Evolutionary conservation across 2,329 filamentous ascomycete species (phyloP), one percentile per base, ranked within the genome.

Genomic region (Penicillium corylophilum): DNA sequence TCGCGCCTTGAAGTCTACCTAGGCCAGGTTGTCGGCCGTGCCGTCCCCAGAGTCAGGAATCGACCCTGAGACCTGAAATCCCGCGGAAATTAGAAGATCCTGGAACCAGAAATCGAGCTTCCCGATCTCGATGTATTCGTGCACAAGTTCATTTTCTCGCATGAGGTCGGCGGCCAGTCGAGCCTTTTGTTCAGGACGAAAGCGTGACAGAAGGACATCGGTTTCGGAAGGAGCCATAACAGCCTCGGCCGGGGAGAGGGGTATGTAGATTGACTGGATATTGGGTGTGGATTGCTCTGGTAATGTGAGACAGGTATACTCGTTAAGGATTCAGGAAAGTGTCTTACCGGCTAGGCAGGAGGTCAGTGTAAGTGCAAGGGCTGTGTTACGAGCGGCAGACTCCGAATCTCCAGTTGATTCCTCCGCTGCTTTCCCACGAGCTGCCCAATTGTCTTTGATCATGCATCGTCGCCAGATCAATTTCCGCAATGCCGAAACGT

Each of bases 381-480:
- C 79, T 4, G 90, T 95, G 50, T 79, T 74, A 28, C 77, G 76
- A 23, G 95, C 72, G 16, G 82, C 76, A 24, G 81, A 78, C 47
- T 85, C 77, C 24, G 90, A 82, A 55, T 88, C 81, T 3, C 77
- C 74, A 64, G 95, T 91, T 50, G 84, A 83, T 66, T 89, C 87
- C 53, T 87, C 79, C 43, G 86, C 83, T 0, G 88, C 93, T 59
- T 89, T 84, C 65, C 94, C 93, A 66, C 95, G 82, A 52, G 77
- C 78, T 23, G 81, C 77, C 94, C 94, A 99, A 66, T 96, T 84
- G 68, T 96, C 92, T 44, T 86, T 84, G 59, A 93, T 81, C 64
- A 88, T 88, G 55, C 90, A 87, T 48, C 94, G 84, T 66, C 94
- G 87, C 94, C 94, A 99, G 56, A 97, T 89, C 23, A 70, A 50